phyloP scores from a whole-genome alignment of 192 early-diverging fungal species.

The Coemansia guatemalensis region DNA sequence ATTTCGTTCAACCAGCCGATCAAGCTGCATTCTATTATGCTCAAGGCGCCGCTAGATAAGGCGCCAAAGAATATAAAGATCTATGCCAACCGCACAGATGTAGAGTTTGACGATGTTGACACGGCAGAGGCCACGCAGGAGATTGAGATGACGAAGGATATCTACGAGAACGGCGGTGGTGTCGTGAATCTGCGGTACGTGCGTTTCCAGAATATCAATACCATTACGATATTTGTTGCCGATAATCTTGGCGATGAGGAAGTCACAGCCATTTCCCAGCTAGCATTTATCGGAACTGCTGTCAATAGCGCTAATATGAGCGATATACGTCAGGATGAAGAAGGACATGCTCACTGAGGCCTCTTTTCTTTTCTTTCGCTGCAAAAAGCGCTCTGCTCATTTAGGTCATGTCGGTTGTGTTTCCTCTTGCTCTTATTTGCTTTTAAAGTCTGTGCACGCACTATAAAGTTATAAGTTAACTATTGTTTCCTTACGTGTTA shows the following conservation, averaged over 20 bases:
- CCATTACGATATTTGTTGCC: constrained; percentile 79
- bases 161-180: constrained; percentile 61
- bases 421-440: not conserved
- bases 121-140: constrained; percentile 71
- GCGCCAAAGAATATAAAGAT: constrained; percentile 88
- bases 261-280: constrained; percentile 74
- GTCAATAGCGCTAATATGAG: constrained; percentile 60
- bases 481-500: not conserved
- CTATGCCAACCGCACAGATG: constrained; percentile 76
- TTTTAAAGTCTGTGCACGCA: not conserved
- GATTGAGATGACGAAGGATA: constrained; percentile 67
- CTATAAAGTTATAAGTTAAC: not conserved
- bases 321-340: constrained; percentile 48
- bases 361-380: not conserved
- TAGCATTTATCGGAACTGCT: constrained; percentile 76
- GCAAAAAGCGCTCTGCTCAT: not conserved
- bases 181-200: constrained; percentile 86
- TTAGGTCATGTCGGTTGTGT: not conserved
- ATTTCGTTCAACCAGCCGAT: constrained; percentile 85
- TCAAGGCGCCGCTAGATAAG: constrained; percentile 57
- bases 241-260: constrained; percentile 86
- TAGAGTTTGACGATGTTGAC: constrained; percentile 90
- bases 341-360: constrained; percentile 13
- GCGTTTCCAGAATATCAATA: constrained; percentile 88
- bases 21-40: constrained; percentile 60